A percentile compares a stretch with the other conserved stretches of the same genome.
Evolutionary conservation across 805 yeast species (phyloP).

Genomic region (Lachancea kluyveri): DNA sequence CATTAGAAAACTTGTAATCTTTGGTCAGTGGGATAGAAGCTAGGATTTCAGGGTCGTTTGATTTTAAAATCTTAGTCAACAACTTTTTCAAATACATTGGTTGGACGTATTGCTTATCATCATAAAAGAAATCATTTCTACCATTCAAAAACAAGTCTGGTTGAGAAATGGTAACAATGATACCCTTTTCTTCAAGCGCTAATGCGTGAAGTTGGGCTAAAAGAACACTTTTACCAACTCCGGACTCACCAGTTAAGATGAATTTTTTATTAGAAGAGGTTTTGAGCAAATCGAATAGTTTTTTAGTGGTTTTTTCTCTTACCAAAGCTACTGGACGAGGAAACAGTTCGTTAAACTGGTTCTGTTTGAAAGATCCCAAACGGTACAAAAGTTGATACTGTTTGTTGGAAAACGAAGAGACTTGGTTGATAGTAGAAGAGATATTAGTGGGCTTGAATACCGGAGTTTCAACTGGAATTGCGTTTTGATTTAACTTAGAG

Average conservation of each 20-base stretch:
- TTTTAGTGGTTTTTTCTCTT: conserved; percentile 41
- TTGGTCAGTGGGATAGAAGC: conserved; percentile 30
- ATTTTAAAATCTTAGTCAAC: conserved; percentile 43
- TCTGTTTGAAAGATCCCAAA: conserved; percentile 60
- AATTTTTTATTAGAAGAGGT: conserved; percentile 41
- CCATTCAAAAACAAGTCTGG: conserved; percentile 66
- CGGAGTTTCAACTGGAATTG: conserved; percentile 20
- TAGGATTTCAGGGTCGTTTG: conserved; percentile 38
- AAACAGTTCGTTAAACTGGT: conserved; percentile 65
- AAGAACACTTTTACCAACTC: conserved; percentile 73
- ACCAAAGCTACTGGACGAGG: conserved; percentile 53
- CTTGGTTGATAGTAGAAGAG: conserved; percentile 19
- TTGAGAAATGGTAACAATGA: conserved; percentile 59
- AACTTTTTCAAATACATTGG: conserved; percentile 69
- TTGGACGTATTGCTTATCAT: conserved; percentile 55
- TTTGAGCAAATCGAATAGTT: conserved; percentile 36
- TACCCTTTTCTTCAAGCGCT: conserved; percentile 42
- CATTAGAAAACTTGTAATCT: conserved; percentile 30
- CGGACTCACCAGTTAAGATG: conserved; percentile 61
- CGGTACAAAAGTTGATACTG: conserved; percentile 40
- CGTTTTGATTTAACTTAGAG: conserved; percentile 25
- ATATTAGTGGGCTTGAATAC: conserved; percentile 15
- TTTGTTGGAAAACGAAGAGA: conserved; percentile 37
- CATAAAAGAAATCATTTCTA: conserved; percentile 57
- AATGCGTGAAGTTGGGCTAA: conserved; percentile 47